Conservation (phyloP, 2,329 filamentous ascomycete genomes). For the Colletotrichum sp. region DNA sequence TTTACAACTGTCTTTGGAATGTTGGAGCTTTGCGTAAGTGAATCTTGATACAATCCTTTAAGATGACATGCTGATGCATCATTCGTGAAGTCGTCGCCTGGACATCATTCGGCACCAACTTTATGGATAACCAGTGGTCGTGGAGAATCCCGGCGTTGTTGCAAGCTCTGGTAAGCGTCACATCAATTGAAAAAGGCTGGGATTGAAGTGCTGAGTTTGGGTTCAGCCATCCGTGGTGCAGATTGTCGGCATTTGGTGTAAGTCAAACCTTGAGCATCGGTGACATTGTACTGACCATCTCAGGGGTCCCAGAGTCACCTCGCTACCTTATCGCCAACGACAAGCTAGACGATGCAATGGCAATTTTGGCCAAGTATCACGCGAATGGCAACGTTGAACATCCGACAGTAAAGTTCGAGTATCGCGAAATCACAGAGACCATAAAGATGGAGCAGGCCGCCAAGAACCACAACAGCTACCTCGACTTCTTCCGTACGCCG, state of each 20-base stretch:
- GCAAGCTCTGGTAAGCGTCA: slow-evolving; percentile 39
- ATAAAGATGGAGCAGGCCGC: slow-evolving; percentile 55
- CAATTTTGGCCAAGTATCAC: slow-evolving; percentile 37
- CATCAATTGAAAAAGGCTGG: background rate
- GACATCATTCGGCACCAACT: slow-evolving; percentile 53
- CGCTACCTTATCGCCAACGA: slow-evolving; percentile 45
- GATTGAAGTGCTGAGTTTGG: background rate
- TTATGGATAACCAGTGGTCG: slow-evolving; percentile 52
- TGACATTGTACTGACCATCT: background rate
- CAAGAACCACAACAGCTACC: slow-evolving; percentile 52
- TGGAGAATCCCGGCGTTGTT: slow-evolving; percentile 56
- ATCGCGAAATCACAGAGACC: slow-evolving; percentile 64
- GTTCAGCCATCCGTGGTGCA: slow-evolving; percentile 50
- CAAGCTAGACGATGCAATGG: slow-evolving; percentile 37
- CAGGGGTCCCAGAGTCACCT: slow-evolving; percentile 46
- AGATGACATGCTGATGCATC: background rate
- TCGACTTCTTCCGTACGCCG: slow-evolving; percentile 58
- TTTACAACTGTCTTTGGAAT: slow-evolving; percentile 62
- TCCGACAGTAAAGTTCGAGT: slow-evolving; percentile 62
- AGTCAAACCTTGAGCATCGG: background rate
- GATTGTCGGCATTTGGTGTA: slow-evolving; percentile 52
- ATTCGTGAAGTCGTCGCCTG: slow-evolving; percentile 45
- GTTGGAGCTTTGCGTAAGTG: slow-evolving; percentile 40
- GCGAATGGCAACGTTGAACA: slow-evolving; percentile 38
- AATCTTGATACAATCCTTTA: slow-evolving; percentile 51